Evolutionary conservation across 2,329 filamentous ascomycete species (phyloP).

Genomic region (Graphium sp.): DNA sequence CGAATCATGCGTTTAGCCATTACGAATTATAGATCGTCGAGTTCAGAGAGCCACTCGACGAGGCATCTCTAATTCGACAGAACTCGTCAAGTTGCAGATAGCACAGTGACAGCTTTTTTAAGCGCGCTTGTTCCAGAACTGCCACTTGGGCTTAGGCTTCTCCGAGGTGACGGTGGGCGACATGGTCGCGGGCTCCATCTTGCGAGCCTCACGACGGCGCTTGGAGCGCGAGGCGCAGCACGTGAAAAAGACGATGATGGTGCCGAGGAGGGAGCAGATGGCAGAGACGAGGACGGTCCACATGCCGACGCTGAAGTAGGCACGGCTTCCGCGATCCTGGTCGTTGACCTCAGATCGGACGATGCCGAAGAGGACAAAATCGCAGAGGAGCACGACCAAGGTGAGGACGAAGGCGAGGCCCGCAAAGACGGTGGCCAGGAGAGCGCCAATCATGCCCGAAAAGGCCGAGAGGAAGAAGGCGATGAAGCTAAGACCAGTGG

Average conservation of each 20-base stretch:
- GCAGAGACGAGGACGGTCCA: constrained; percentile 43
- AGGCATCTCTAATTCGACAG: too few relatives aligned
- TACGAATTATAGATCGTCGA: too few relatives aligned
- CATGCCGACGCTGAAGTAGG: constrained; percentile 33
- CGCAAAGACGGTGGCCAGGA: constrained; percentile 31
- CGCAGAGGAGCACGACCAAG: constrained; percentile 29
- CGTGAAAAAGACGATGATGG: constrained; percentile 40
- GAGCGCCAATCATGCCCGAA: constrained; percentile 30
- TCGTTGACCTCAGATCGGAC: constrained; percentile 35
- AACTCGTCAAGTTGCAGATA: background rate
- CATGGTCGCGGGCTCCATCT: background rate
- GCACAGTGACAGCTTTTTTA: background rate
- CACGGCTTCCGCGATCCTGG: constrained; percentile 17
- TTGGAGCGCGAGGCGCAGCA: constrained; percentile 37
- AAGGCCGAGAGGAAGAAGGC: constrained; percentile 38
- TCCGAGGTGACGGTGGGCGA: background rate
- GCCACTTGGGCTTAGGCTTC: too few relatives aligned
- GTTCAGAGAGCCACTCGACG: too few relatives aligned
- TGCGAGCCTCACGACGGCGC: constrained; percentile 9
- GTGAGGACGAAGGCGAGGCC: constrained; percentile 30
- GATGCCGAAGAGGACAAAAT: constrained; percentile 40
- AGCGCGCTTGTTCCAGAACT: background rate
- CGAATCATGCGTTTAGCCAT: too few relatives aligned
- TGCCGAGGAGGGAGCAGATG: constrained; percentile 35
- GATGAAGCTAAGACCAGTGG: constrained; percentile 37